Conservation (phyloP, 2,329 filamentous ascomycete species). For the Neonectria neomacrospora region DNA sequence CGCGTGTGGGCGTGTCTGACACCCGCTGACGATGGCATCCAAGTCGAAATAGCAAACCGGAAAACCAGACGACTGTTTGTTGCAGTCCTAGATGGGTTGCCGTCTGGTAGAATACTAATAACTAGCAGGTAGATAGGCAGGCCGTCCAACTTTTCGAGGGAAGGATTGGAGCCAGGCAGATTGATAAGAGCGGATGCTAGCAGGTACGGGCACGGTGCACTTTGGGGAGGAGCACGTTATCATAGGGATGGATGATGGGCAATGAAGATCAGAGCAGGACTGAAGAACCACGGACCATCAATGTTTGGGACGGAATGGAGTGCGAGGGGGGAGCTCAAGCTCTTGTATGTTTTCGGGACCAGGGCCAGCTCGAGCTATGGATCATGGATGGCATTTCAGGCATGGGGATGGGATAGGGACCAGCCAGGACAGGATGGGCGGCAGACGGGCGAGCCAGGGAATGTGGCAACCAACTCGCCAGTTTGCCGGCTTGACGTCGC, state of each 20-base stretch:
- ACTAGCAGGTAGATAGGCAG: constrained; percentile 4
- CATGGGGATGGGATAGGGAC: constrained; percentile 18
- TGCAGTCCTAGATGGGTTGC: constrained; percentile 5
- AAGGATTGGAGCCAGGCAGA: constrained; percentile 14
- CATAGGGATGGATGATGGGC: constrained; percentile 17
- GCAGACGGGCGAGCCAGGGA: constrained; percentile 24
- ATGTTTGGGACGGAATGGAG: constrained; percentile 3
- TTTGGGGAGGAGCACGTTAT: constrained; percentile 15
- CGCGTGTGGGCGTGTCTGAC: constrained; percentile 22
- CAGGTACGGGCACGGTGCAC: constrained; percentile 17
- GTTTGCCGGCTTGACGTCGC: constrained; percentile 8
- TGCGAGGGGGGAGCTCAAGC: constrained; percentile 16
- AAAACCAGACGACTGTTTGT: constrained; percentile 12
- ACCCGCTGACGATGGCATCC: constrained; percentile 24
- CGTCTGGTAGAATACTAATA: constrained; percentile 17
- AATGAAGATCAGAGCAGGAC: constrained; percentile 5
- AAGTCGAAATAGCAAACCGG: constrained; percentile 13
- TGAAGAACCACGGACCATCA: constrained; percentile 22
- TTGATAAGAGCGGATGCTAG: constrained; percentile 26
- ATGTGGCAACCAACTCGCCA: constrained; percentile 7
- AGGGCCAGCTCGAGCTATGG: constrained; percentile 10
- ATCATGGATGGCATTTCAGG: constrained; percentile 15
- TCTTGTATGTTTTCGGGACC: constrained; percentile 23
- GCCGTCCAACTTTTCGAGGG: constrained; percentile 3
- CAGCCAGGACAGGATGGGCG: constrained; percentile 11